Percentiles rank a stretch among this genome's conserved stretches.
phyloP scores from a whole-genome alignment of 2,329 filamentous ascomycete genomes.

The Aspergillus caelatus region DNA sequence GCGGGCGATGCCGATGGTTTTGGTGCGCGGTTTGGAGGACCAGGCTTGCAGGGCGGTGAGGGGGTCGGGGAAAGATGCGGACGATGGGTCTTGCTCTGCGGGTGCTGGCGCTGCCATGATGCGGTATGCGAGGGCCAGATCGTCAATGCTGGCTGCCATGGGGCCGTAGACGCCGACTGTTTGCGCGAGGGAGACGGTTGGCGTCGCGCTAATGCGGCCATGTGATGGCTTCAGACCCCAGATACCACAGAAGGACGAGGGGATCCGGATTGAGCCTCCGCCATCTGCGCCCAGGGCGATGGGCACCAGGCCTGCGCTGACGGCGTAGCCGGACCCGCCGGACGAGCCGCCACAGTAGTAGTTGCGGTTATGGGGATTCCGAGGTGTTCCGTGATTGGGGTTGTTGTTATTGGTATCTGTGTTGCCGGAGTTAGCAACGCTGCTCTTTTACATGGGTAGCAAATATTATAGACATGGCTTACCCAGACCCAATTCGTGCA shows the following conservation, averaged over 20 bases:
- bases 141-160: slow-evolving; percentile 73
- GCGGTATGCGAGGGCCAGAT: slow-evolving; percentile 81
- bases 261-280: slow-evolving; percentile 75
- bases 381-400: slow-evolving; percentile 70
- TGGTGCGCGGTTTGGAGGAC: slow-evolving; percentile 25
- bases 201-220: slow-evolving; percentile 64
- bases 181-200: slow-evolving; percentile 60
- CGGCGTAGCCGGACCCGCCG: slow-evolving; percentile 72
- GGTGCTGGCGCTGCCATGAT: slow-evolving; percentile 75
- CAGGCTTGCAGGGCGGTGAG: slow-evolving; percentile 50
- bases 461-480: slow-evolving; percentile 25
- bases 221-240: slow-evolving; percentile 82
- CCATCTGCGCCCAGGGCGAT: slow-evolving; percentile 73
- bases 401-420: slow-evolving; percentile 82
- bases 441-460: not conserved
- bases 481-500: slow-evolving; percentile 78
- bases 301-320: slow-evolving; percentile 72
- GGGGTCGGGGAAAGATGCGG: slow-evolving; percentile 63
- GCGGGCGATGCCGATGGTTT: slow-evolving; percentile 70
- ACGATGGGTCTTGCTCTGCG: slow-evolving; percentile 54
- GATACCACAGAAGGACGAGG: slow-evolving; percentile 73
- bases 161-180: slow-evolving; percentile 73
- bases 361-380: slow-evolving; percentile 73
- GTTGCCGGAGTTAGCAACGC: not conserved
- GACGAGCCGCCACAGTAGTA: slow-evolving; percentile 85